Evolutionary conservation across 129 eudicot species (phyloP), one percentile per base, ranked within the genome.

Genomic region (Pulicaria dysenterica): DNA sequence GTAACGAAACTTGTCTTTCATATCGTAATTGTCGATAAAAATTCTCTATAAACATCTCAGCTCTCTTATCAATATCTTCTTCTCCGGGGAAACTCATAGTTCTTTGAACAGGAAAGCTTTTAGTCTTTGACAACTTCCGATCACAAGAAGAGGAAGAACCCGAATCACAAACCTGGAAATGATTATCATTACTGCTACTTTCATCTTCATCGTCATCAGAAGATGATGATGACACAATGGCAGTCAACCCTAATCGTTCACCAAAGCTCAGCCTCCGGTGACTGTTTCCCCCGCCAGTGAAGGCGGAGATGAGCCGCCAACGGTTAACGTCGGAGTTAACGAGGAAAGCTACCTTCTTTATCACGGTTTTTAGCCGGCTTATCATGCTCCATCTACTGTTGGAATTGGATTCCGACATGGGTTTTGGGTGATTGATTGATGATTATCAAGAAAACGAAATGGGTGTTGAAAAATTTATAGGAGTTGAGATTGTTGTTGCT

Each of bases 1-100:
- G 80, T 84, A 94, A 81, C 10, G 98, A 94, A 69, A 94, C 80
- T 57, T 94, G 96, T 50, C 91, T 79, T 41, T 90, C 93, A 12
- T 85, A 42, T 53, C 66, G 54, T 11, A 94, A 84, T 34, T 94
- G 98, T 8, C 80, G 77, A 63, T 86, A 77, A 50, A 94, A 94
- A 53, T 94, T 94, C 3, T 83, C 70, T 8, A 94, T 94, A 70
- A 94, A 94, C 72, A 80, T 60, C 16, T 92, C 95, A 4, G 98
- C 95, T 68, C 83, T 89, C 72, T 75, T 83, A 58, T 93, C 96
- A 50, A 93, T 63, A 83, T 93, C 98, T 45, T 93, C 96, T 34
- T 80, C 92, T 11, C 69, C 72, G 2, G 82, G 86, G 58, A 72
- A 84, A 62, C 88, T 83, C 12, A 45, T 83, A 2, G 84, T 86